Base-by-base conservation (phyloP, 2,329 filamentous ascomycete species). In the Pseudogymnoascus sp. region DNA sequence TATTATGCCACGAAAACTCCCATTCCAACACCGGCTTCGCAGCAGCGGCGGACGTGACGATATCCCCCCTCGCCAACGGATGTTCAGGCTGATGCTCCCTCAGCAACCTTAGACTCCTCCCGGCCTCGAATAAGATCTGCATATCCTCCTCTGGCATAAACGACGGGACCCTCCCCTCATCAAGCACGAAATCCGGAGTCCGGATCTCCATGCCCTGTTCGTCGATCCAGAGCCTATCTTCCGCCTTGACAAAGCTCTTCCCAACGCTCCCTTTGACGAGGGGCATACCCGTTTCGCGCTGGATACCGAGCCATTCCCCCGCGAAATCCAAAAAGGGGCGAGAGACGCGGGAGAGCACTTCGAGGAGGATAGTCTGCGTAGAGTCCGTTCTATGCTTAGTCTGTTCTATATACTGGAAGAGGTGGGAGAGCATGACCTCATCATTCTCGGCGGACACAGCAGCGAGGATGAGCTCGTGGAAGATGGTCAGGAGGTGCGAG, bases 241-340 rank as follows among this genome's bases (percentile, higher is more conserved):
- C 82, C 0, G 86, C 76, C 62, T 80, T 83, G 66, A 89, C 79
- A 68, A 90, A 89, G 23, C 82, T 79, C 67, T 82, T 63, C 73
- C 78, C 38, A 75, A 72, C 16, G 78, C 77, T 61, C 78, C 71
- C 70, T 80, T 68, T 85, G 4, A 79, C 78, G 31, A 86, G 69
- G 0, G 80, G 79, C 10, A 83, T 75, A 0, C 83, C 82, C 37
- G 80, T 76, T 67, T 89, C 85, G 2, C 78, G 76, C 65, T 78
- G 81, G 10, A 90, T 80, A 0, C 91, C 91, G 65, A 92, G 84
- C 90, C 90, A 94, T 69, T 87, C 84, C 67, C 88, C 82, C 6
- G 89, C 78, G 61, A 87, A 82, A 61, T 85, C 81, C 7, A 89
- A 76, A 83, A 87, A 92, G 0, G 88, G 88, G 28, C 76, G 75